Evolutionary conservation across 2,329 filamentous ascomycete species (phyloP).

Genomic region (Harringtonia aguacate): DNA sequence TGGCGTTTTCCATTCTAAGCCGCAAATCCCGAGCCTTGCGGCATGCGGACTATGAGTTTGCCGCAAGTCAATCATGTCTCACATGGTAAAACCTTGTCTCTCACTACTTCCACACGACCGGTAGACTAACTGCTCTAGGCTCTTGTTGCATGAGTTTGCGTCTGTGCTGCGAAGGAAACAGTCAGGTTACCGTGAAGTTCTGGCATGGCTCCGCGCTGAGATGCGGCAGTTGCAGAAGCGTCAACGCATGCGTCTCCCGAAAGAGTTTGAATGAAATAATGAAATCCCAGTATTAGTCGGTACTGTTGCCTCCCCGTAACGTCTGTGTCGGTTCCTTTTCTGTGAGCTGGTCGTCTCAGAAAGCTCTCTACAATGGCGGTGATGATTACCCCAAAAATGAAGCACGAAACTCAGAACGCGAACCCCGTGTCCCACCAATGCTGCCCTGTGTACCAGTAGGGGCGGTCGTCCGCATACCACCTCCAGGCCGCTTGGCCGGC

Average conservation of each 20-base stretch:
- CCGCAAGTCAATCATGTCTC: constrained; percentile 49
- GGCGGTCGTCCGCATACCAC: constrained; percentile 45
- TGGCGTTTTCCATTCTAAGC: constrained; percentile 54
- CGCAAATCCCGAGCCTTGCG: constrained; percentile 34
- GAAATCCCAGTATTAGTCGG: neutral
- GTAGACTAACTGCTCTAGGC: constrained; percentile 27
- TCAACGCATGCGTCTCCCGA: constrained; percentile 8
- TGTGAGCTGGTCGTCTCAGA: neutral
- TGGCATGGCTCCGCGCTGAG: constrained; percentile 56
- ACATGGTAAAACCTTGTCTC: constrained; percentile 39
- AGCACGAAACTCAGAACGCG: constrained; percentile 17
- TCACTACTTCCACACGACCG: neutral
- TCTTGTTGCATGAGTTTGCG: constrained; percentile 61
- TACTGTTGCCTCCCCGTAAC: neutral
- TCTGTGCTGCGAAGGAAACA: constrained; percentile 61
- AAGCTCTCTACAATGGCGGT: too few relatives aligned
- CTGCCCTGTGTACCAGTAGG: constrained; percentile 44
- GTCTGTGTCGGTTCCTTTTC: too few relatives aligned
- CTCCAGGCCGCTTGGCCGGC: constrained; percentile 45
- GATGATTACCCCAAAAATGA: neutral
- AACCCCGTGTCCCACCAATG: constrained; percentile 49
- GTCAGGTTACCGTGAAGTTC: constrained; percentile 50
- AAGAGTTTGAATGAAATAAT: constrained; percentile 1
- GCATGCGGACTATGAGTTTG: constrained; percentile 44
- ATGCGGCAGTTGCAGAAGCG: constrained; percentile 22